Conservation (phyloP, 768 basidiomycete species). For the Wakefieldia striispora region DNA sequence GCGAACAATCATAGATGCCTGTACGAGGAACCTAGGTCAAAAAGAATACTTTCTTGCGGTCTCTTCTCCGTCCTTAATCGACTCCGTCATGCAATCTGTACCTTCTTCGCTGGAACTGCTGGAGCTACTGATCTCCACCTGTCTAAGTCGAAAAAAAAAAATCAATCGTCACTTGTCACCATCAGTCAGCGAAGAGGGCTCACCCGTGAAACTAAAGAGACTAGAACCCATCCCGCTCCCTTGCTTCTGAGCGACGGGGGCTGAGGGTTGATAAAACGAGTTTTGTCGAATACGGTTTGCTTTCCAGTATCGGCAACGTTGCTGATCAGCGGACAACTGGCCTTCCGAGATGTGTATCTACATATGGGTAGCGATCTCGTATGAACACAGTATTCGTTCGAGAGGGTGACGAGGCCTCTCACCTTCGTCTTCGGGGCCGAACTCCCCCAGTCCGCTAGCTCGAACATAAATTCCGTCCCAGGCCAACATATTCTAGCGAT, state of each 20-base stretch:
- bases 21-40: neutral
- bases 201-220: slow-evolving; percentile 24
- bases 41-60: neutral
- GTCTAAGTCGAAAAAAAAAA: slow-evolving; percentile 7
- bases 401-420: neutral
- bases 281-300: slow-evolving; percentile 28
- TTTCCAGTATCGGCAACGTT: slow-evolving; percentile 32
- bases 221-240: slow-evolving; percentile 12
- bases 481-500: slow-evolving; percentile 29
- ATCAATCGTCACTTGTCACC: neutral
- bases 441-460: slow-evolving; percentile 23
- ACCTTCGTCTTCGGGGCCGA: slow-evolving; percentile 33
- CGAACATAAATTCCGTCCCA: slow-evolving; percentile 26
- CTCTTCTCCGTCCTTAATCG: neutral
- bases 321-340: slow-evolving; percentile 18
- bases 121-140: slow-evolving; percentile 24
- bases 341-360: slow-evolving; percentile 28
- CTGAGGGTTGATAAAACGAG: slow-evolving; percentile 29
- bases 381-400: neutral
- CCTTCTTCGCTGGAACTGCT: slow-evolving; percentile 15
- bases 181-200: neutral
- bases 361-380: neutral
- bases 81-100: slow-evolving; percentile 16
- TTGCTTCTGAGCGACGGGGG: slow-evolving; percentile 10
- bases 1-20: neutral